Evolutionary conservation across 805 yeast species (phyloP).

Genomic region (Metschnikowia matae): DNA sequence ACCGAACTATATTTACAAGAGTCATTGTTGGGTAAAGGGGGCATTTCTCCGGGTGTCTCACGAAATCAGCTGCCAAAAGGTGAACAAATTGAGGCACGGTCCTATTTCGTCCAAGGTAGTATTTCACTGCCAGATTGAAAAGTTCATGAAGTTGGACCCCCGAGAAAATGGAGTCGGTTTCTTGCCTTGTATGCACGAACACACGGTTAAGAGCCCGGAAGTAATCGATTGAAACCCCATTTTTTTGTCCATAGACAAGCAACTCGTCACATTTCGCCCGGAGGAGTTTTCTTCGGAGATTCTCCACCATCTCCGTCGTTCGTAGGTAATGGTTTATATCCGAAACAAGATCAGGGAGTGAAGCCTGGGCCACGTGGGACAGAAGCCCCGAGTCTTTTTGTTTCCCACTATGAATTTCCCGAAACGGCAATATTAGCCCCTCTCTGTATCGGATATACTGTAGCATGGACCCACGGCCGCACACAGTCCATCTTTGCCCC

Average conservation of each 20-base stretch:
- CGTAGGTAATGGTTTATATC: constrained; percentile 26
- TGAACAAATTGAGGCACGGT: constrained; percentile 28
- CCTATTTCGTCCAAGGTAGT: constrained; percentile 6
- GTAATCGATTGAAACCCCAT: constrained; percentile 7
- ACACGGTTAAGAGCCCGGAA: constrained; percentile 21
- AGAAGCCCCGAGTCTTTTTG: neutral
- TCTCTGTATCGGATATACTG: neutral
- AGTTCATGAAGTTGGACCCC: constrained; percentile 12
- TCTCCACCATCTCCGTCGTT: constrained; percentile 24
- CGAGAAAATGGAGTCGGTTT: constrained; percentile 5
- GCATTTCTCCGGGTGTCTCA: constrained; percentile 9
- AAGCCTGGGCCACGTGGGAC: neutral
- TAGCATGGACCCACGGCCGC: too few relatives aligned
- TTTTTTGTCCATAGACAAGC: constrained; percentile 8
- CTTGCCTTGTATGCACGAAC: constrained; percentile 16
- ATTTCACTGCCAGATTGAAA: constrained; percentile 18
- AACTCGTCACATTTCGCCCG: constrained; percentile 19
- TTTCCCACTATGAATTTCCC: neutral
- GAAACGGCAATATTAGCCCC: neutral
- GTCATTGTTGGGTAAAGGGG: constrained; percentile 16
- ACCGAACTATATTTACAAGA: constrained; percentile 25
- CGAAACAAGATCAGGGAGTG: neutral
- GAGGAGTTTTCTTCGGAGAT: constrained; percentile 18
- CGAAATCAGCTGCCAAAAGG: constrained; percentile 18
- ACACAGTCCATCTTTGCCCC: too few relatives aligned